Base-by-base conservation (phyloP, 108 stramenopile genomes). In the Nitzschia sp. region DNA sequence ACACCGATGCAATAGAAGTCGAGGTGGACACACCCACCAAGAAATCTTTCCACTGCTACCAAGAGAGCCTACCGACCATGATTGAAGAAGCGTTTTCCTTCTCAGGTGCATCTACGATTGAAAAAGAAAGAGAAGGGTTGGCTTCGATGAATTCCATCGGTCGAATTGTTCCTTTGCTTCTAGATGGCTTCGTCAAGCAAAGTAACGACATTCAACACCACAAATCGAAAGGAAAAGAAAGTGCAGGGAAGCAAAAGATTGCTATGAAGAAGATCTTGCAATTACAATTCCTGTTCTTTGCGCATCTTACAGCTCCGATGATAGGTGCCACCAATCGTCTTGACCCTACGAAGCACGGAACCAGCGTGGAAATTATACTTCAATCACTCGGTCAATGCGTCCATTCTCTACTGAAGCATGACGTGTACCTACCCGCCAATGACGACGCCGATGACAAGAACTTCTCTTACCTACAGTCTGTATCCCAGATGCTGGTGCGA, bases 341-440 rank as follows among this genome's bases (percentile, higher is more conserved):
- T 27, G 2, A 60, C 21, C 0, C 45, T 17, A 26, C 6, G n/a
- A 13, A 2, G 34, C 29, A 25, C 47, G 0, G 35, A 45, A 23
- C 59, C 16, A 45, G 21, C 17, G 1, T 29, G 13, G 27, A 6
- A 54, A 35, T 23, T 15, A 5, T 38, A 0, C 15, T 21, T 2
- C 1, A 46, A 19, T 52, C 83, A 19, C 21, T 84, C 31, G 69
- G 66, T 0, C 29, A 71, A 33, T 73, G 75, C 32, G 32, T 90
- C 8, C 29, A 63, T 1, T 21, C 81, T 16, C 53, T 92, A 9
- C 57, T 90, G 27, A 58, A 78, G 28, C 68, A 85, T 41, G 84
- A 92, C 69, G 79, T 76, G 11, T 92, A 92, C 59, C 77, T 76
- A 6, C 81, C 91, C 27, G 81, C 91, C 2, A 75, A 80, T 47